These are phyloP conservation scores for Blastomyces parvus DNA, from an alignment of 2,329 filamentous ascomycete genomes.

Conservation along the genomic window DNA sequence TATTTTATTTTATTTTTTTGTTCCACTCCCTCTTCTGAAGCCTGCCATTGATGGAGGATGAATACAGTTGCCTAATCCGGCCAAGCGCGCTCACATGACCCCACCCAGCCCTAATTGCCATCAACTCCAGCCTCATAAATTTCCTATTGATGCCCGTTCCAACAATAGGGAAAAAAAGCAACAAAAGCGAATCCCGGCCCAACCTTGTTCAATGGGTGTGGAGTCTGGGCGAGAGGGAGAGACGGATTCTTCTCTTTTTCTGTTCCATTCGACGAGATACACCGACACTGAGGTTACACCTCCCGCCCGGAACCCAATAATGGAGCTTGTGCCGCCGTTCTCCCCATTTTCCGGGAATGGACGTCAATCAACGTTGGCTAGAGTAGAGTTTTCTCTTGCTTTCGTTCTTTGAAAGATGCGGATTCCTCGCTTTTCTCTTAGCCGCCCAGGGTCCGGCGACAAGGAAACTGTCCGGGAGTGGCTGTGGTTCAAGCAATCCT, in stretches of 20 bases:
- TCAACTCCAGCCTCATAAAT: too few species aligned
- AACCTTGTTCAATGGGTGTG: background rate
- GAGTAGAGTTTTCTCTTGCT: too few species aligned
- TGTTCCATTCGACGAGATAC: background rate
- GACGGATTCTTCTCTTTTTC: background rate
- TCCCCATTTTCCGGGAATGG: background rate
- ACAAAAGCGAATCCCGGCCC: too few species aligned
- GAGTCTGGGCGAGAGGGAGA: too few species aligned
- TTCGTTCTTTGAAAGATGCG: too few species aligned
- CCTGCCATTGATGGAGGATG: background rate
- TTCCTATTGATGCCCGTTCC: slow-evolving; percentile 5
- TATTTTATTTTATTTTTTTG: background rate
- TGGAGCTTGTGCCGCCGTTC: background rate
- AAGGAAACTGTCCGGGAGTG: background rate
- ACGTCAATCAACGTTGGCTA: too few species aligned
- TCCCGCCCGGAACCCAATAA: background rate
- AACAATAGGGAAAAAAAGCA: background rate
- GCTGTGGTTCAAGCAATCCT: background rate
- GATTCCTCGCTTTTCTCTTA: background rate
- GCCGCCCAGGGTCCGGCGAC: background rate
- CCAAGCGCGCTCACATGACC: slow-evolving; percentile 4
- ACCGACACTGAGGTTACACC: background rate
- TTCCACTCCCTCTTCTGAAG: background rate
- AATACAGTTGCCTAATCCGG: background rate
- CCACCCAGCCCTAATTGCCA: background rate